A percentile compares a stretch with the other conserved stretches of the same genome.
phyloP scores from a whole-genome alignment of 2,329 filamentous ascomycete species.

The Fusarium cicatricum region DNA sequence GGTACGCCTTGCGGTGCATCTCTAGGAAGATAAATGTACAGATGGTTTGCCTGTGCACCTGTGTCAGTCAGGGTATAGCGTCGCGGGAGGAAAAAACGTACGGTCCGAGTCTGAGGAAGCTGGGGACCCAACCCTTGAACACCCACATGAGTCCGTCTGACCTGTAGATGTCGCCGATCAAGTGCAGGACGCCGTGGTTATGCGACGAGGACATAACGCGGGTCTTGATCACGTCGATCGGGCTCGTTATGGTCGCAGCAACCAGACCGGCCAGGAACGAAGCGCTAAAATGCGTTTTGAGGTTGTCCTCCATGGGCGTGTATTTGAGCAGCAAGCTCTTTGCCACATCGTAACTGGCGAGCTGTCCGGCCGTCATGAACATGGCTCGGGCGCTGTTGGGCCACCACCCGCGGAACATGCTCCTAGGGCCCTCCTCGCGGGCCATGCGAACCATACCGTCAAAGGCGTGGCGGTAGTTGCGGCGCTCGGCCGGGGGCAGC shows the following conservation, averaged over 20 bases:
- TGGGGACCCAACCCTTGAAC: conserved; percentile 91
- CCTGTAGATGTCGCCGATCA: conserved; percentile 73
- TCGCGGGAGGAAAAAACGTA: conserved; percentile 49
- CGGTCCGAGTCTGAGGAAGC: conserved; percentile 71
- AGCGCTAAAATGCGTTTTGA: conserved; percentile 81
- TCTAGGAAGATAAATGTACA: conserved; percentile 88
- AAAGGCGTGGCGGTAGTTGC: conserved; percentile 89
- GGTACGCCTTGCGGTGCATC: conserved; percentile 83
- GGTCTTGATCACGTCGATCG: conserved; percentile 90
- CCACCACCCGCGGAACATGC: conserved; percentile 85
- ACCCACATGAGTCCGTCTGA: conserved; percentile 81
- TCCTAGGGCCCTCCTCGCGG: conserved; percentile 79
- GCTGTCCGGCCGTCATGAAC: conserved; percentile 87
- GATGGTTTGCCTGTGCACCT: conserved; percentile 73
- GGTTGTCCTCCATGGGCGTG: conserved; percentile 72
- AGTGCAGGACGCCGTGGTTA: conserved; percentile 59
- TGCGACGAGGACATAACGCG: conserved; percentile 77
- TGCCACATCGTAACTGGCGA: conserved; percentile 86
- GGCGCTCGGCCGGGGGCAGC: conserved; percentile 74
- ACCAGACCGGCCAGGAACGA: conserved; percentile 82
- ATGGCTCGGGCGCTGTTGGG: conserved; percentile 83
- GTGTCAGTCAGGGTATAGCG: conserved; percentile 14
- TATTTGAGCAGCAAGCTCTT: conserved; percentile 73
- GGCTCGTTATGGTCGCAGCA: conserved; percentile 84
- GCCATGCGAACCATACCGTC: conserved; percentile 88